phyloP scores from a whole-genome alignment of 2,329 filamentous ascomycete genomes.

The Arthrobotrys sinensis region DNA sequence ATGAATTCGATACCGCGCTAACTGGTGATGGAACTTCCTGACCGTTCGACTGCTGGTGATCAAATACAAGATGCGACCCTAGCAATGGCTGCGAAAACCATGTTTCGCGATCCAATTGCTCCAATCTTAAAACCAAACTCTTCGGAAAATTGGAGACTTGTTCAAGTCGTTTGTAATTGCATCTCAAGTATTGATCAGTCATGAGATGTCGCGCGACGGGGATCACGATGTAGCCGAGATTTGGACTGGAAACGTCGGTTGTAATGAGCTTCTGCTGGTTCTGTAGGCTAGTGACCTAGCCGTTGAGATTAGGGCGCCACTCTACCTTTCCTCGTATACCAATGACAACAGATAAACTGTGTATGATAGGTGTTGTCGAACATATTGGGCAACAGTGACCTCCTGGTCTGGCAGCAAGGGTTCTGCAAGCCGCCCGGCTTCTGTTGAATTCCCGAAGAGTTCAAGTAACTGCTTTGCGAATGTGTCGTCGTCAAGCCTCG shows the following conservation, averaged over 20 bases:
- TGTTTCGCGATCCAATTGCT: slow-evolving; percentile 56
- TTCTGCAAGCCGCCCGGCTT: slow-evolving; percentile 46
- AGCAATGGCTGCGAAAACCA: slow-evolving; percentile 53
- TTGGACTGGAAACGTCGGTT: slow-evolving; percentile 25
- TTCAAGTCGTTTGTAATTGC: slow-evolving; percentile 51
- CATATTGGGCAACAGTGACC: slow-evolving; percentile 57
- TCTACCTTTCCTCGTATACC: slow-evolving; percentile 55
- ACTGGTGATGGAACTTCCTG: slow-evolving; percentile 45
- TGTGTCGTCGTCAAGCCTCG: slow-evolving; percentile 46
- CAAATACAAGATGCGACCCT: slow-evolving; percentile 46
- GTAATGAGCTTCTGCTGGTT: slow-evolving; percentile 11
- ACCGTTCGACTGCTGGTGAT: slow-evolving; percentile 47
- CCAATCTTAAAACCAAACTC: slow-evolving; percentile 45
- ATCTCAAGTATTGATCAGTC: slow-evolving; percentile 52
- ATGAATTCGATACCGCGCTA: slow-evolving; percentile 31
- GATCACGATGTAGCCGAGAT: slow-evolving; percentile 55
- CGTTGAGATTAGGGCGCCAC: neutral
- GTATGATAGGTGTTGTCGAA: slow-evolving; percentile 53
- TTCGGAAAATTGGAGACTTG: slow-evolving; percentile 51
- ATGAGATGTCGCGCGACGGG: slow-evolving; percentile 54
- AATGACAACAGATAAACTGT: slow-evolving; percentile 55
- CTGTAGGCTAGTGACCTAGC: neutral
- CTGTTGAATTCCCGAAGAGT: slow-evolving; percentile 48
- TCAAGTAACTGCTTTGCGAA: slow-evolving; percentile 52
- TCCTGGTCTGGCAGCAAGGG: slow-evolving; percentile 54